phyloP scores from a whole-genome alignment of 331 rosid species.

The Rosa hybrid region DNA sequence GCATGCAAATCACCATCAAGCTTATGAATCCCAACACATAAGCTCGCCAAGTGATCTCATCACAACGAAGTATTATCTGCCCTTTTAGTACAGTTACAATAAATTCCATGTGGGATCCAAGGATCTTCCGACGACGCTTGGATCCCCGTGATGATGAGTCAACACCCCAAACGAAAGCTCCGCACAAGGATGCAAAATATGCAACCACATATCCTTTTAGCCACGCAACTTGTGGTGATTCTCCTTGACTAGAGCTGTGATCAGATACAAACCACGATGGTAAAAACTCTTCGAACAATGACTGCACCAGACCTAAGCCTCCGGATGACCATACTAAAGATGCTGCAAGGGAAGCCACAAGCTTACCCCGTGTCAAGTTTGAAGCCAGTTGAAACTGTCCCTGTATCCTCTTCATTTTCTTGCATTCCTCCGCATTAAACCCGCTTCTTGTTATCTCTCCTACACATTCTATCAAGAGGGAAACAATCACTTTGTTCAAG shows the following conservation, averaged over 20 bases:
- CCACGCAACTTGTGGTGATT: conserved; percentile 48
- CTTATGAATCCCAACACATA: conserved; percentile 65
- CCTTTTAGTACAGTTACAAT: conserved; percentile 66
- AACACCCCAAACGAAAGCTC: conserved; percentile 70
- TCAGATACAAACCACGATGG: conserved; percentile 71
- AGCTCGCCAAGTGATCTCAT: conserved; percentile 67
- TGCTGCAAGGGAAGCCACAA: conserved; percentile 68
- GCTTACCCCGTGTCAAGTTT: conserved; percentile 57
- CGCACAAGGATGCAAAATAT: conserved; percentile 60
- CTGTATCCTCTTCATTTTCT: conserved; percentile 37
- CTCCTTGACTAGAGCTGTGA: conserved; percentile 49
- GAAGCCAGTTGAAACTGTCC: conserved; percentile 56
- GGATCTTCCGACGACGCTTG: conserved; percentile 56
- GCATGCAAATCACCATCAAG: conserved; percentile 59
- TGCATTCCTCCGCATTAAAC: conserved; percentile 29
- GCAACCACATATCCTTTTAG: conserved; percentile 66
- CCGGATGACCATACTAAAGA: conserved; percentile 73
- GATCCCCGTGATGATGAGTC: conserved; percentile 65
- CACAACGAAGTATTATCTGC: conserved; percentile 62
- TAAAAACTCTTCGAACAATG: conserved; percentile 57
- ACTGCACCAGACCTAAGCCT: conserved; percentile 55
- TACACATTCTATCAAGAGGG: conserved; percentile 63
- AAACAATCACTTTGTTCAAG: conserved; percentile 59
- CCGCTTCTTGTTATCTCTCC: conserved; percentile 40
- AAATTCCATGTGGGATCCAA: conserved; percentile 65